Base-by-base conservation (phyloP, 2,329 filamentous ascomycete genomes). In the Malbranchea zuffiana region DNA sequence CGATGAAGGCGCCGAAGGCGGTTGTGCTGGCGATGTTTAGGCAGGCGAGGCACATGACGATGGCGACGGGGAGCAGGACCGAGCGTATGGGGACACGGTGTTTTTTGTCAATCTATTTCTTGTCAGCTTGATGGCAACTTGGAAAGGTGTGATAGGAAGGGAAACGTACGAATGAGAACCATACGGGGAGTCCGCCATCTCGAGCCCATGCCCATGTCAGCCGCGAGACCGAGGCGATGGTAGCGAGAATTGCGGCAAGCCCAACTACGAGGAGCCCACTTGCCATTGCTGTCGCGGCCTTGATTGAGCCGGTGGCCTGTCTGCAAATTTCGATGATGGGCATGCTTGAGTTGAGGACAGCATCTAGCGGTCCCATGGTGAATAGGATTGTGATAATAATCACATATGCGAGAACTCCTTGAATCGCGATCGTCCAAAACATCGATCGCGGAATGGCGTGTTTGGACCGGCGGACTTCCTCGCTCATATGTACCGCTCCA, bases 121-220 rank as follows among this genome's bases (percentile, higher is more conserved):
- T 4, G n/a, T 6, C 15, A 21, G 6, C 5, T 15, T 6, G 23
- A 2, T 21, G 15, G 21, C 23, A 30, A 16, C 11, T 8, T 10
- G n/a, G n/a, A n/a, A n/a, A n/a, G n/a, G n/a, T n/a, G n/a, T n/a
- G n/a, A n/a, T n/a, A n/a, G n/a, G 15, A 27, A 21, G n/a, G 24
- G 26, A 26, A 20, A 17, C 42, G 39, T 38, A 51, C 48, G 13
- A 54, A 48, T 30, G 56, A 49, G 36, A 63, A 55, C 15, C 52
- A 59, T 23, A 53, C 55, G 0, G 65, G 65, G 0, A 69, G 46
- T 4, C 62, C 67, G 3, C 63, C 63, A 37, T 71, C 68, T 3
- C 62, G 50, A 8, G 67, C 62, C 54, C 68, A 71, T 0, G 63
- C 63, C 67, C 67, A 71, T 0, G 65, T 62, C 1, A 70, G 47